These are phyloP conservation scores for Xylaria arbuscula DNA, from an alignment of 2,329 filamentous ascomycete species.

Conservation along the genomic window DNA sequence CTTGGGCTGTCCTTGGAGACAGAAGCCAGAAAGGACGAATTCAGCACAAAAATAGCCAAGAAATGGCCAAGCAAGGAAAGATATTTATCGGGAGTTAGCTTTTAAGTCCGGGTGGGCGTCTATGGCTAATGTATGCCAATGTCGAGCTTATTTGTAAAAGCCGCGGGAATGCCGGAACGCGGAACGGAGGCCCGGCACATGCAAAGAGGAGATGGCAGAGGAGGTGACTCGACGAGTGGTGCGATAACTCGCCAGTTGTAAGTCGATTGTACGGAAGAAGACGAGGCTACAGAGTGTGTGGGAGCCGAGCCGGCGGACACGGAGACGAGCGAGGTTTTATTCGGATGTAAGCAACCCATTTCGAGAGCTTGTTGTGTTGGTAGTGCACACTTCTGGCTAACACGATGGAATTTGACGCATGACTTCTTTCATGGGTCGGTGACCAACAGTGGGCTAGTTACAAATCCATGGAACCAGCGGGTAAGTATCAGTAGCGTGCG, in stretches of 20 bases:
- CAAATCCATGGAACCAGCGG: conserved; percentile 11
- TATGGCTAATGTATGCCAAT: not conserved
- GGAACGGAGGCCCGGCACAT: not conserved
- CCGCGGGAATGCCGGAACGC: not conserved
- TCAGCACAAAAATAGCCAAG: not conserved
- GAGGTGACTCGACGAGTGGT: not conserved
- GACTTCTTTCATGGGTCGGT: conserved; percentile 17
- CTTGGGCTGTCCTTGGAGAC: no score
- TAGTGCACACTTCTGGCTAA: not conserved
- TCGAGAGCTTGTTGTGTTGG: not conserved
- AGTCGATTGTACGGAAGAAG: not conserved
- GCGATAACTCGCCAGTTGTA: not conserved
- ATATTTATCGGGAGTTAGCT: not conserved
- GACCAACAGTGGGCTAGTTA: conserved; percentile 23
- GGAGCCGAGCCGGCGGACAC: not conserved
- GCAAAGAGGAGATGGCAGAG: no score
- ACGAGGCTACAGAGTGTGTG: not conserved
- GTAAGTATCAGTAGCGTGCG: not conserved
- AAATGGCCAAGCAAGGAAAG: not conserved
- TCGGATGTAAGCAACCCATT: conserved; percentile 11
- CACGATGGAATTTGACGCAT: conserved; percentile 10
- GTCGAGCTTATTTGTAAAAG: not conserved
- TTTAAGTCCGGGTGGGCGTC: not conserved
- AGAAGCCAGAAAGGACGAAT: not conserved
- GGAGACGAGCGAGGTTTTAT: conserved; percentile 11